Evolutionary conservation across 495 filamentous ascomycete species (phyloP).

Genomic region (Penicillium coffeae): DNA sequence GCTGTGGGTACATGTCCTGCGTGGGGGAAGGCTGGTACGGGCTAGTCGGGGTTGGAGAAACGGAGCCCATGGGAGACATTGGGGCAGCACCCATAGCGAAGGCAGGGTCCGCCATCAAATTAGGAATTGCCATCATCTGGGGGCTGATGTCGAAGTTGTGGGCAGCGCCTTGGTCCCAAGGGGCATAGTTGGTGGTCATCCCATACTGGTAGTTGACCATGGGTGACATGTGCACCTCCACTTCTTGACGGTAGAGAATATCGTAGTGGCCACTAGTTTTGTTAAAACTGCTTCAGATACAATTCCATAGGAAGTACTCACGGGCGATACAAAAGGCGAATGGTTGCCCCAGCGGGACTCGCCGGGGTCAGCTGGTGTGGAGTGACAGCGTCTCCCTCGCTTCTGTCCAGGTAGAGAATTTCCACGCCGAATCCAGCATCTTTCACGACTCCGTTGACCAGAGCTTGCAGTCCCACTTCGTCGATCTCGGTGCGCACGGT

Average conservation of each 20-base stretch:
- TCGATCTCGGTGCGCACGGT: conserved; percentile 81
- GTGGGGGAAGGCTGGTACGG: conserved; percentile 42
- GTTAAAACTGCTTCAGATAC: conserved; percentile 1
- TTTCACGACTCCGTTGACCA: conserved; percentile 77
- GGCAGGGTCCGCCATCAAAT: conserved; percentile 40
- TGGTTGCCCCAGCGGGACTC: conserved; percentile 50
- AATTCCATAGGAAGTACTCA: conserved; percentile 35
- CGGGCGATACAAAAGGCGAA: conserved; percentile 67
- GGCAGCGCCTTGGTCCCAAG: conserved; percentile 37
- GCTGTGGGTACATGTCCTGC: conserved; percentile 38
- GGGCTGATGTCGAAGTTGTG: conserved; percentile 50
- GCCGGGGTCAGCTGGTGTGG: conserved; percentile 63
- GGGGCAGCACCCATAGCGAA: conserved; percentile 32
- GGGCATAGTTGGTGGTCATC: conserved; percentile 41
- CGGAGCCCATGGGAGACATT: conserved; percentile 32
- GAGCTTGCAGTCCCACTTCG: conserved; percentile 70
- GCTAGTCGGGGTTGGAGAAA: conserved; percentile 44
- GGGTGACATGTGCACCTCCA: conserved; percentile 44
- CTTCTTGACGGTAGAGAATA: conserved; percentile 71
- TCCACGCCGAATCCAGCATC: conserved; percentile 72
- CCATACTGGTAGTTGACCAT: conserved; percentile 42
- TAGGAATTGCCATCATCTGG: conserved; percentile 49
- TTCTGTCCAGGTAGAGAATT: conserved; percentile 88
- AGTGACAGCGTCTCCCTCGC: conserved; percentile 74
- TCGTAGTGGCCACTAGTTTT: conserved; percentile 80